A percentile compares a stretch with the other conserved stretches of the same genome.
These are phyloP conservation scores for Pyrenochaeta sp. DNA, from an alignment of 2,329 filamentous ascomycete genomes.

Conservation along the genomic window DNA sequence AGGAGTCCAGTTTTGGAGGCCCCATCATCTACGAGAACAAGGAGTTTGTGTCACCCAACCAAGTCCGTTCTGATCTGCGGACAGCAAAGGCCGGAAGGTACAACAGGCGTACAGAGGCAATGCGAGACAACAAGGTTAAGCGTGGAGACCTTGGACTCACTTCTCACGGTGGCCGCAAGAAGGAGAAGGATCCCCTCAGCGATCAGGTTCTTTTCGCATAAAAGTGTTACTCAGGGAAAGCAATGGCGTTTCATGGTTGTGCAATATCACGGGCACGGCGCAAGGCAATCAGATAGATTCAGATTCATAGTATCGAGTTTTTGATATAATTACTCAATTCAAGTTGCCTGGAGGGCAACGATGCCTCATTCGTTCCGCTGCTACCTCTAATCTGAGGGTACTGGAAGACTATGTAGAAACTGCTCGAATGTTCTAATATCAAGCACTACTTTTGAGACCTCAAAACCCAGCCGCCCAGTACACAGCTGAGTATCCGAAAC, in stretches of 20 bases:
- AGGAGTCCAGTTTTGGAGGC: slow-evolving; percentile 93
- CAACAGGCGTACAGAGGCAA: slow-evolving; percentile 76
- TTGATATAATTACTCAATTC: no score
- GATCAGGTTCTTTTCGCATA: slow-evolving; percentile 78
- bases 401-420: no score
- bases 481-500: no score
- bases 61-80: slow-evolving; percentile 83
- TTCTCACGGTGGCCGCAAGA: slow-evolving; percentile 68
- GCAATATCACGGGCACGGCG: background rate
- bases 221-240: slow-evolving; percentile 26
- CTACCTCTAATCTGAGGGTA: no score
- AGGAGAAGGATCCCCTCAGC: slow-evolving; percentile 74
- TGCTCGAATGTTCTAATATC: no score
- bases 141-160: slow-evolving; percentile 78
- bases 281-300: no score
- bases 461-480: no score
- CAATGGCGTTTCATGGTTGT: slow-evolving; percentile 24
- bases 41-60: slow-evolving; percentile 95
- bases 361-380: no score
- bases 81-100: slow-evolving; percentile 79
- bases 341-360: no score
- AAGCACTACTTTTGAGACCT: no score
- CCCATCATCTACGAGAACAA: slow-evolving; percentile 98
- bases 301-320: no score
- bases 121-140: slow-evolving; percentile 75